Percentiles rank a stretch among this genome's conserved stretches.
Conservation (phyloP, 169 alveolate genomes). For the Plasmodium ovale region DNA sequence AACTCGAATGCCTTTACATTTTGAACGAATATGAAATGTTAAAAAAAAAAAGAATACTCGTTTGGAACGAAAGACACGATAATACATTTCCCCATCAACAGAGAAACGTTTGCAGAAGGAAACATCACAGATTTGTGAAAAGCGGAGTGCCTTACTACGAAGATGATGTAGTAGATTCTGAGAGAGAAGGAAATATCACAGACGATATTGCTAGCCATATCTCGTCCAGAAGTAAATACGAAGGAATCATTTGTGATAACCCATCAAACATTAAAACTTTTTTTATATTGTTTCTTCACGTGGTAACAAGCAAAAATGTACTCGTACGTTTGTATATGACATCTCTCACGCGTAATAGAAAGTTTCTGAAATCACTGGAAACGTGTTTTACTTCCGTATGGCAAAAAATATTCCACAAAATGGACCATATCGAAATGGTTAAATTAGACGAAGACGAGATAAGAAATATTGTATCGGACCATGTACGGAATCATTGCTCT, state of each 20-base stretch:
- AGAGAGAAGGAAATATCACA: not conserved
- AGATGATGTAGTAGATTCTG: not conserved
- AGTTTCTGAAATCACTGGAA: not conserved
- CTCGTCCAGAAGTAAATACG: not conserved
- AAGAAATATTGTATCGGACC: too few relatives aligned
- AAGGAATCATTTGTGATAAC: not conserved
- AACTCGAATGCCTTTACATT: not conserved
- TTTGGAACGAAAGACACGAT: not conserved
- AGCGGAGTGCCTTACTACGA: not conserved
- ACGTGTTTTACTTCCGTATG: not conserved
- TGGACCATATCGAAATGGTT: not conserved
- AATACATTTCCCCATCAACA: not conserved
- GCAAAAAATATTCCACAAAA: not conserved
- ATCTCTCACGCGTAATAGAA: not conserved
- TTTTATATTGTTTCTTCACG: not conserved
- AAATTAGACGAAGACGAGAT: not conserved
- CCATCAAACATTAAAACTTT: not conserved
- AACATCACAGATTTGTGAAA: not conserved
- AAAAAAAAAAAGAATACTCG: slow-evolving; percentile 14
- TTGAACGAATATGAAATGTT: not conserved
- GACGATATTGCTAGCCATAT: too few relatives aligned
- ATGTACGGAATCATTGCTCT: too few relatives aligned
- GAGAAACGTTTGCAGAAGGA: not conserved
- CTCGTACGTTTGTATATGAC: not conserved
- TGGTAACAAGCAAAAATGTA: not conserved